Evolutionary conservation across 2,329 filamentous ascomycete species (phyloP).

Genomic region (Sclerotinia borealis): DNA sequence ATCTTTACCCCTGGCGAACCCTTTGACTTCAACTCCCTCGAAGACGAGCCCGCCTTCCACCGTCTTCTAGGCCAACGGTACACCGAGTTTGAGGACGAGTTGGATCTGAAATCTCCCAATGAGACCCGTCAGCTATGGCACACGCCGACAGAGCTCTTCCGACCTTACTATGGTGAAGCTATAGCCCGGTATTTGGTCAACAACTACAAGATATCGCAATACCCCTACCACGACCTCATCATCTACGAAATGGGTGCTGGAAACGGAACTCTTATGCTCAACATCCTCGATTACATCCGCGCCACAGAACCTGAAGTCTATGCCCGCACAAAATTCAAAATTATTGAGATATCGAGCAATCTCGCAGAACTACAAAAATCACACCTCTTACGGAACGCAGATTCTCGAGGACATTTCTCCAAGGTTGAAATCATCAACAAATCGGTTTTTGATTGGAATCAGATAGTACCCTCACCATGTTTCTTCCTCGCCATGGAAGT

Average conservation of each 20-base stretch:
- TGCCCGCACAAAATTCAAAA: conserved; percentile 83
- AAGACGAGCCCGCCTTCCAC: conserved; percentile 83
- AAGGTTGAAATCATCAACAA: conserved; percentile 93
- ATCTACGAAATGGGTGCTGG: conserved; percentile 99
- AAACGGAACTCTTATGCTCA: conserved; percentile 95
- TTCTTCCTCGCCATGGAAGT: conserved; percentile 98
- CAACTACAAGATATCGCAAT: conserved; percentile 91
- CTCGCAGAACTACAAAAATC: conserved; percentile 72
- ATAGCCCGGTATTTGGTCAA: conserved; percentile 93
- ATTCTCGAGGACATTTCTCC: conserved; percentile 67
- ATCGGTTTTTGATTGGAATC: conserved; percentile 90
- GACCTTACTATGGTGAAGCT: conserved; percentile 93
- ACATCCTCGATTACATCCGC: conserved; percentile 94
- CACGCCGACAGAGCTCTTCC: conserved; percentile 94
- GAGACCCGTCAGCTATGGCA: conserved; percentile 92
- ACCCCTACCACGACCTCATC: conserved; percentile 92
- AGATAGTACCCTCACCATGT: conserved; percentile 83
- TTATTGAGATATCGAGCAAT: conserved; percentile 88
- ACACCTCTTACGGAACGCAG: conserved; percentile 60
- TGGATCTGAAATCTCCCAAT: conserved; percentile 63
- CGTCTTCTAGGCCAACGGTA: conserved; percentile 71
- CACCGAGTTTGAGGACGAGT: conserved; percentile 78
- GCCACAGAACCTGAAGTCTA: conserved; percentile 87
- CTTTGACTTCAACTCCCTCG: conserved; percentile 77
- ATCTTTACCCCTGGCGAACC: conserved; percentile 91